These are phyloP conservation scores for Mortierella sp. DNA, from an alignment of 371 early-diverging fungal species.

Conservation along the genomic window DNA sequence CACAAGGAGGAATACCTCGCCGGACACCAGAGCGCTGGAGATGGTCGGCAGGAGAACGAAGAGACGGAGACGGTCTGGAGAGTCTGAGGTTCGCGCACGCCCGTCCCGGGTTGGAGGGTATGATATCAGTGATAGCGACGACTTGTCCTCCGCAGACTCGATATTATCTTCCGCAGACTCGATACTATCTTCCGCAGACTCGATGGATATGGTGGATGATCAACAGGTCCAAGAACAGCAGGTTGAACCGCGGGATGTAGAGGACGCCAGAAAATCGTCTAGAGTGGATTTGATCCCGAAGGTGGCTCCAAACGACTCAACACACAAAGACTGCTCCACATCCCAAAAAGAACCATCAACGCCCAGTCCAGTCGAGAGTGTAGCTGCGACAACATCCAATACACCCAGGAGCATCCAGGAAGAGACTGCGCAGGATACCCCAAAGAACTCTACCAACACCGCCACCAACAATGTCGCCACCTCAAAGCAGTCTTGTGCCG, in stretches of 20 bases:
- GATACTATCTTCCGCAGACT: neutral
- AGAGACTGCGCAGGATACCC: neutral
- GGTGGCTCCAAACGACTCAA: neutral
- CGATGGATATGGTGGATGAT: neutral
- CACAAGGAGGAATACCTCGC: conserved; percentile 15
- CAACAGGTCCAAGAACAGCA: neutral
- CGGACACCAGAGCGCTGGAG: neutral
- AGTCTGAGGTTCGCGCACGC: neutral
- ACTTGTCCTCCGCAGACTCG: neutral
- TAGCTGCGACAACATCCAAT: neutral
- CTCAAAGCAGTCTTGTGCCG: neutral
- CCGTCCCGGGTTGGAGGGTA: neutral
- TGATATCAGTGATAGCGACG: neutral
- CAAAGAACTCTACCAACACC: neutral
- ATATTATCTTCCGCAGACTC: neutral
- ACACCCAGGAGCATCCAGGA: neutral
- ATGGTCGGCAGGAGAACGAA: neutral
- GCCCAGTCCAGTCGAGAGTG: neutral
- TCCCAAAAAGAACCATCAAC: neutral
- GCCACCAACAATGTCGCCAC: neutral
- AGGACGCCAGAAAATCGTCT: neutral
- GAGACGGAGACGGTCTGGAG: conserved; percentile 1
- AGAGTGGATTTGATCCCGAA: neutral
- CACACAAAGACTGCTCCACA: neutral
- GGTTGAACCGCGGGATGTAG: neutral